phyloP scores from a whole-genome alignment of 192 early-diverging fungal genomes.

The Pilobolus umbonatus region DNA sequence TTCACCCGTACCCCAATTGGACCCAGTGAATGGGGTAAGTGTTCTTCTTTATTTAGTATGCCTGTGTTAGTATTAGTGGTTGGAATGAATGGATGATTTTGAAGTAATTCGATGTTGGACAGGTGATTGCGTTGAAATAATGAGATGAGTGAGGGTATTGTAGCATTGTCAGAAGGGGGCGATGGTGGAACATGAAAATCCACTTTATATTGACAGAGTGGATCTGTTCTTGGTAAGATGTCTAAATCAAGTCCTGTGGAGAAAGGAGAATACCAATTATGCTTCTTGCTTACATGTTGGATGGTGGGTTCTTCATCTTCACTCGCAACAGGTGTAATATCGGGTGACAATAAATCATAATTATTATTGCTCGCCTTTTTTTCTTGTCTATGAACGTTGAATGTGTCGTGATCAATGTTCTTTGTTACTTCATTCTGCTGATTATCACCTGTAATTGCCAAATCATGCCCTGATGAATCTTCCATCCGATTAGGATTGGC shows the following conservation, averaged over 20 bases:
- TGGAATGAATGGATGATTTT: slow-evolving; percentile 11
- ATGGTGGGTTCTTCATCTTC: slow-evolving; percentile 11
- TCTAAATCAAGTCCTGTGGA: slow-evolving; percentile 17
- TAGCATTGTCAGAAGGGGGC: background rate
- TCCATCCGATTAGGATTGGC: too few species aligned
- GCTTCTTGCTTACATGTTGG: background rate
- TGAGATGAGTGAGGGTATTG: background rate
- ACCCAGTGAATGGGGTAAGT: too few species aligned
- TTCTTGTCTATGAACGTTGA: too few species aligned
- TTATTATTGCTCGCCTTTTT: too few species aligned
- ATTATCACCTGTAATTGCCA: too few species aligned
- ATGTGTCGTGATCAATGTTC: too few species aligned
- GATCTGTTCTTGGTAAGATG: slow-evolving; percentile 9
- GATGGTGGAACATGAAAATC: slow-evolving; percentile 1
- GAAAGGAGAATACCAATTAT: slow-evolving; percentile 18
- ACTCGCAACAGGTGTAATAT: slow-evolving; percentile 11
- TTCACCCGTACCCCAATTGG: too few species aligned
- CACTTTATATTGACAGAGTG: slow-evolving; percentile 1
- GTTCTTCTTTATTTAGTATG: too few species aligned
- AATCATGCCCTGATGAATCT: too few species aligned
- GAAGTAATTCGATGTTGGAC: slow-evolving; percentile 11
- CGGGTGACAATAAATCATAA: slow-evolving; percentile 2
- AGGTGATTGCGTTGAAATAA: background rate
- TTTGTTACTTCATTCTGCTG: too few species aligned
- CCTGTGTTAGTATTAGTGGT: too few species aligned